Conservation (phyloP, 2,329 filamentous ascomycete genomes). For the Acephala macrosclerotiorum region DNA sequence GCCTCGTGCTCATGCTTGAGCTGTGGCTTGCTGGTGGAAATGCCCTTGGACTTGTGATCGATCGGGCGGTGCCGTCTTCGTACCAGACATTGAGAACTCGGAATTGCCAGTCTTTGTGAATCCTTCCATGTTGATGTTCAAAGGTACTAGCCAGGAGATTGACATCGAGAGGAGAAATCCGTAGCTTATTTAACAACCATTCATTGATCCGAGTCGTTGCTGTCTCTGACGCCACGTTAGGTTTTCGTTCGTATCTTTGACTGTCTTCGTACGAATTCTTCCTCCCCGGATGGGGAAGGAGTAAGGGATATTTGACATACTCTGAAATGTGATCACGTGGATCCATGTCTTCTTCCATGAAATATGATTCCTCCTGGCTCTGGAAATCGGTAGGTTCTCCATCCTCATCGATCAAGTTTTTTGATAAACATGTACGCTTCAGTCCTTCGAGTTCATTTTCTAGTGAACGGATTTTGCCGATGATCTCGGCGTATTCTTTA, state of each 20-base stretch:
- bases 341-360: slow-evolving; percentile 17
- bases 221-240: slow-evolving; percentile 15
- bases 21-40: slow-evolving; percentile 4
- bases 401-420: slow-evolving; percentile 35
- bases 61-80: slow-evolving; percentile 23
- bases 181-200: slow-evolving; percentile 34
- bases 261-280: slow-evolving; percentile 10
- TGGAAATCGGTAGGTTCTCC: slow-evolving; percentile 31
- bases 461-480: slow-evolving; percentile 16
- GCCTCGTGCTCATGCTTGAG: not conserved
- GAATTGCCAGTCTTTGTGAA: slow-evolving; percentile 24
- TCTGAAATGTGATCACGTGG: slow-evolving; percentile 25
- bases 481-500: slow-evolving; percentile 11
- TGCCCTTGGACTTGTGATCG: not conserved
- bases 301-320: slow-evolving; percentile 32
- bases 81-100: slow-evolving; percentile 34
- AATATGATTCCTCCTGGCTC: slow-evolving; percentile 2
- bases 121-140: slow-evolving; percentile 11
- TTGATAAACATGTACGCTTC: slow-evolving; percentile 25
- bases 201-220: slow-evolving; percentile 28
- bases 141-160: slow-evolving; percentile 30
- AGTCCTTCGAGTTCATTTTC: slow-evolving; percentile 23
- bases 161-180: slow-evolving; percentile 34
- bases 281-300: slow-evolving; percentile 23
- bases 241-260: slow-evolving; percentile 6